phyloP scores from a whole-genome alignment of 2,329 filamentous ascomycete genomes.

The Monosporascus ibericus region DNA sequence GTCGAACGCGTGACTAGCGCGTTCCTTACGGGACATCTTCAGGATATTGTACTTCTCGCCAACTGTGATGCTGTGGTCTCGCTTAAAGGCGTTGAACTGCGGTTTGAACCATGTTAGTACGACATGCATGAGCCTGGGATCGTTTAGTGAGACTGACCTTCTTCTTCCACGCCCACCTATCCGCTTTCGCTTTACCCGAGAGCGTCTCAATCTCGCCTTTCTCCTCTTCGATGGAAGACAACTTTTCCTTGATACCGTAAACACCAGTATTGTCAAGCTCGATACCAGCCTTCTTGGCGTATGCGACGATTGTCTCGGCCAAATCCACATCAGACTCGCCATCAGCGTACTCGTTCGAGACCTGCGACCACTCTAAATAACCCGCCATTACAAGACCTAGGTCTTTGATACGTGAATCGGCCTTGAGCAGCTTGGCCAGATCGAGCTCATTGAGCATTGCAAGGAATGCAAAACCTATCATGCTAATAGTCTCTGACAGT shows the following conservation, averaged over 20 bases:
- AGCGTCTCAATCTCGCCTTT: constrained; percentile 10
- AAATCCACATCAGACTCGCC: constrained; percentile 6
- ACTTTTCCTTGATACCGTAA: constrained; percentile 6
- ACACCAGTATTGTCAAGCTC: constrained; percentile 10
- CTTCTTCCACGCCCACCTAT: constrained; percentile 18
- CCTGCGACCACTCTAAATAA: constrained; percentile 12
- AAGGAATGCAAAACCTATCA: constrained; percentile 13
- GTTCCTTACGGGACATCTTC: constrained; percentile 14
- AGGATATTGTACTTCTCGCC: constrained; percentile 16
- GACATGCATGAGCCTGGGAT: background rate
- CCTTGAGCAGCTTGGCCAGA: constrained; percentile 9
- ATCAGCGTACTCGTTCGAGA: constrained; percentile 2
- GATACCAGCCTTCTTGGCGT: constrained; percentile 16
- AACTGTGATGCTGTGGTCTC: constrained; percentile 10
- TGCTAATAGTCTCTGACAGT: constrained; percentile 5
- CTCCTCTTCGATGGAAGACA: background rate
- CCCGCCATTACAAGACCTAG: constrained; percentile 13
- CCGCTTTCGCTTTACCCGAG: constrained; percentile 8
- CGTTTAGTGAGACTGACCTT: constrained; percentile 4
- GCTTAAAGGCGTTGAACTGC: constrained; percentile 14
- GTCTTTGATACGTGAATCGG: constrained; percentile 15
- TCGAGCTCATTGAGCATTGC: constrained; percentile 16
- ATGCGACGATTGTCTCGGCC: constrained; percentile 12
- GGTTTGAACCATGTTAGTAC: background rate
- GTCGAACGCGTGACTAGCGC: constrained; percentile 11